Evolutionary conservation across 192 early-diverging fungal genomes (phyloP), one percentile per base, ranked within the genome.

Genomic region (Paraglomus occultum): DNA sequence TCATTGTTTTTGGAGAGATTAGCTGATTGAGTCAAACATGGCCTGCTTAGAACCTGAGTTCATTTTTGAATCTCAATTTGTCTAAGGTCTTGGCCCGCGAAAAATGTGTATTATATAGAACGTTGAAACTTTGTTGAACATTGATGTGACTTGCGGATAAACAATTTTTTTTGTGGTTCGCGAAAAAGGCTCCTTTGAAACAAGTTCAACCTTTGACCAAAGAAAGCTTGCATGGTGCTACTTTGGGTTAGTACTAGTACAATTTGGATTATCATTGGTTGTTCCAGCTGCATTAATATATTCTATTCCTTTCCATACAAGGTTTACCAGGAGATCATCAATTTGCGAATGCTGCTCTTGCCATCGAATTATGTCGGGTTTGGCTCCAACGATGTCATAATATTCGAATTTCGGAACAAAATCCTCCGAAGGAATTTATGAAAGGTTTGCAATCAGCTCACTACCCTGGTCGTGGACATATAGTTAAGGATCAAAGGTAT

Each of bases 381-480:
- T 97, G 92, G 92, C 69, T 90, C 6, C 70, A 74, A 11, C 84
- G 60, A 18, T 64, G 49, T 6, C 52, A 53, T 49, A 84, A 79
- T 11, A 58, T 81, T 49, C 59, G 69, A 18, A 67, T 72, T 54
- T 47, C 71, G 14, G 47, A 52, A 5, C 43, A 49, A 11, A 47
- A 51, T 50, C 53, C 86, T 43, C 83, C 85, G 1, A 72, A 74
- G 11, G 80, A 73, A 23, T 83, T 95, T 53, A n/a, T 54, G n/a
- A 65, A 77, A 4, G 95, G 95, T 0, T 76, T 99, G 12, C 57
- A 67, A 12, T 40, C 38, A 43, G 90, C 92, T 0, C 71, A 68
- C 3, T 99, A 95, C 94, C 93, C 97, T 10, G 97, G 97, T 8
- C 88, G 97, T 63, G 87, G 89, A 12, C 94, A 99, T 72, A 80